Evolutionary conservation across 1,284 basidiomycete species (phyloP).

Genomic region (Neotropicomus parvogracilis): DNA sequence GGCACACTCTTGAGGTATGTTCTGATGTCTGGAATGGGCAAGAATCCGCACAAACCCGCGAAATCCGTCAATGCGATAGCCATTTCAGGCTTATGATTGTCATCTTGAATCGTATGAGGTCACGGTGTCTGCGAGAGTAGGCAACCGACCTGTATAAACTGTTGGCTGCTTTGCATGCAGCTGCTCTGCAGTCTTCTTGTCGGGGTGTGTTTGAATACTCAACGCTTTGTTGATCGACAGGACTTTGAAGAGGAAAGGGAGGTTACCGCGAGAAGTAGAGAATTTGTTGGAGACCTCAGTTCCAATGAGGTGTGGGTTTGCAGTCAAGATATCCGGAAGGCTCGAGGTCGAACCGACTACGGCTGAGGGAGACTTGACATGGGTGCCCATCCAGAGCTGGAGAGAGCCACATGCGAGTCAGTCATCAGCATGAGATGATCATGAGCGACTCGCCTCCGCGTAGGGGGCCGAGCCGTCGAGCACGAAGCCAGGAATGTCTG

Average conservation of each 20-base stretch:
- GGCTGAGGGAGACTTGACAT: conserved; percentile 81
- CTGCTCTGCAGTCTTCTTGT: conserved; percentile 82
- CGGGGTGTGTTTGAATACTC: conserved; percentile 96
- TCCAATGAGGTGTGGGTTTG: conserved; percentile 70
- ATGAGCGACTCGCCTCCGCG: conserved; percentile 46
- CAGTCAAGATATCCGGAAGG: conserved; percentile 62
- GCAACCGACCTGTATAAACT: conserved; percentile 79
- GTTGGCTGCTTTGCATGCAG: conserved; percentile 76
- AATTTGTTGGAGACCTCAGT: conserved; percentile 59
- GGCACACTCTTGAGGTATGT: conserved; percentile 66
- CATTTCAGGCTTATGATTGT: conserved; percentile 98
- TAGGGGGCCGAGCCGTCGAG: conserved; percentile 48
- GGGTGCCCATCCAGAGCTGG: conserved; percentile 99
- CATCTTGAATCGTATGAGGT: conserved; percentile 44
- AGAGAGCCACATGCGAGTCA: conserved; percentile 1
- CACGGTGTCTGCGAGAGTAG: background rate
- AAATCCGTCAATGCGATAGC: conserved; percentile 93
- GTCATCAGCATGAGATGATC: background rate
- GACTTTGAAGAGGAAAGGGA: conserved; percentile 94
- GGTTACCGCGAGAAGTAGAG: conserved; percentile 61
- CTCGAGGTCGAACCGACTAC: conserved; percentile 43
- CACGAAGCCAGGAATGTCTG: conserved; percentile 38
- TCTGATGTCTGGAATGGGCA: conserved; percentile 72
- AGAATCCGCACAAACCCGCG: conserved; percentile 88
- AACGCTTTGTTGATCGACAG: conserved; percentile 92